phyloP scores from a whole-genome alignment of 2,329 filamentous ascomycete genomes.

The Cephalotrichum gorgonifer region DNA sequence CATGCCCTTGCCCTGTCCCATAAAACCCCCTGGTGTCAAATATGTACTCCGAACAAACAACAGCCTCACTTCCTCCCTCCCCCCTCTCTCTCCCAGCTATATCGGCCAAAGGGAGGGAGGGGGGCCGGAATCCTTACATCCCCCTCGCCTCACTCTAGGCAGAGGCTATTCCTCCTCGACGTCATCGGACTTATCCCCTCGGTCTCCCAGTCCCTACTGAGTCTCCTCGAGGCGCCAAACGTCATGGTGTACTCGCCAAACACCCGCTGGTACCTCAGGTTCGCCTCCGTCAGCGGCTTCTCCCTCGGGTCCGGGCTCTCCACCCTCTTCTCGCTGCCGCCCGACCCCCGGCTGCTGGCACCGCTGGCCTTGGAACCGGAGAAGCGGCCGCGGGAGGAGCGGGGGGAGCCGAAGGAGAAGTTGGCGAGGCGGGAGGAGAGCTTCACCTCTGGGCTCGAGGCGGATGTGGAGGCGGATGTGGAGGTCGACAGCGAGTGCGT shows the following conservation, averaged over 20 bases:
- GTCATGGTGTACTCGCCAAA: slow-evolving; percentile 33
- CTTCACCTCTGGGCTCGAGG: slow-evolving; percentile 18
- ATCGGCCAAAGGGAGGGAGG: too few species aligned
- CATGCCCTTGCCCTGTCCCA: not conserved
- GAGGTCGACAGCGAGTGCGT: slow-evolving; percentile 14
- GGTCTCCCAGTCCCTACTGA: slow-evolving; percentile 4
- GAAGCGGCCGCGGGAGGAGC: not conserved
- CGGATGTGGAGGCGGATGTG: slow-evolving; percentile 15
- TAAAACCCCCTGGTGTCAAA: not conserved
- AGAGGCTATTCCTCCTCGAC: slow-evolving; percentile 6
- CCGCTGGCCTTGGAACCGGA: slow-evolving; percentile 1
- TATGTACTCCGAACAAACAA: not conserved
- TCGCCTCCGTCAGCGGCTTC: slow-evolving; percentile 31
- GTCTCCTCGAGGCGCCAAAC: slow-evolving; percentile 25
- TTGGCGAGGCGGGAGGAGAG: slow-evolving; percentile 21
- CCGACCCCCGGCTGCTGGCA: too few species aligned
- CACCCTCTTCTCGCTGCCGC: slow-evolving; percentile 6
- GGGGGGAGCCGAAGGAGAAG: not conserved
- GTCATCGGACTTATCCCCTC: slow-evolving; percentile 7
- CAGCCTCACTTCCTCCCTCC: not conserved
- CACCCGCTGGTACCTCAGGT: slow-evolving; percentile 35
- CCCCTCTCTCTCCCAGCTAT: too few species aligned
- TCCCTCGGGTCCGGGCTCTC: slow-evolving; percentile 29
- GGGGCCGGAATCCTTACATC: not conserved
- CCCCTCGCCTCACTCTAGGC: too few species aligned